phyloP scores from a whole-genome alignment of 352 stramenopile genomes.

The Globisporangium carolinianum region DNA sequence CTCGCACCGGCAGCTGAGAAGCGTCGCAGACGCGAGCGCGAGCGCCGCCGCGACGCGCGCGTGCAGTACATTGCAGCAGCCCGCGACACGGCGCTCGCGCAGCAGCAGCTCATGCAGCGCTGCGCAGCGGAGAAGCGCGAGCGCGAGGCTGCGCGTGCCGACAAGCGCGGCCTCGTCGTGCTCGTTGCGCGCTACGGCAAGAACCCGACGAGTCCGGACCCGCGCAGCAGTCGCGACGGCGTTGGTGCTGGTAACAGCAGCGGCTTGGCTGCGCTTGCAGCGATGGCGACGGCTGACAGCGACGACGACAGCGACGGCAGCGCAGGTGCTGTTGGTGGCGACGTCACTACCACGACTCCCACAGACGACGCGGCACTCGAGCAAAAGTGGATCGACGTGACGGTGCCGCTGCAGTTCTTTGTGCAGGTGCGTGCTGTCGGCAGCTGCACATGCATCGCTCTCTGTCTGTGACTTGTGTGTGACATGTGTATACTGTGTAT shows the following conservation, averaged over 20 bases:
- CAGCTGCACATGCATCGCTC: neutral
- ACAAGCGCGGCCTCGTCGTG: constrained; percentile 60
- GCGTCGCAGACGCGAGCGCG: constrained; percentile 35
- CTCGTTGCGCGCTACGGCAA: constrained; percentile 68
- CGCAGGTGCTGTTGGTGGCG: constrained; percentile 16
- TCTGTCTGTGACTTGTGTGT: neutral
- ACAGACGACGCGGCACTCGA: constrained; percentile 13
- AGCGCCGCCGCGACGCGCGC: constrained; percentile 36
- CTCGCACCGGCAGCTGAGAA: constrained; percentile 61
- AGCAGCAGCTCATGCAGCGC: constrained; percentile 70
- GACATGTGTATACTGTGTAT: neutral
- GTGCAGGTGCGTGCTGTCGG: constrained; percentile 33
- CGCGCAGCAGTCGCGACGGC: constrained; percentile 1
- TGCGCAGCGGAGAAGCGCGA: constrained; percentile 55
- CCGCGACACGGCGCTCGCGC: constrained; percentile 41
- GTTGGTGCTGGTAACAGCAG: too few species aligned
- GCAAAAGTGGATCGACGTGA: constrained; percentile 72
- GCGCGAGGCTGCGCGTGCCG: constrained; percentile 29
- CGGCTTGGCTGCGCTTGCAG: constrained; percentile 14
- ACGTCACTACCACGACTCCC: neutral
- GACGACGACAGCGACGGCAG: constrained; percentile 15
- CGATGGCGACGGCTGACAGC: constrained; percentile 6
- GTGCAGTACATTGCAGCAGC: constrained; percentile 56
- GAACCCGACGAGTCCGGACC: constrained; percentile 53
- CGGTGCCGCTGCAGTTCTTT: constrained; percentile 76